phyloP scores from a whole-genome alignment of 179 eudicot species.

The Spergularia azorica region DNA sequence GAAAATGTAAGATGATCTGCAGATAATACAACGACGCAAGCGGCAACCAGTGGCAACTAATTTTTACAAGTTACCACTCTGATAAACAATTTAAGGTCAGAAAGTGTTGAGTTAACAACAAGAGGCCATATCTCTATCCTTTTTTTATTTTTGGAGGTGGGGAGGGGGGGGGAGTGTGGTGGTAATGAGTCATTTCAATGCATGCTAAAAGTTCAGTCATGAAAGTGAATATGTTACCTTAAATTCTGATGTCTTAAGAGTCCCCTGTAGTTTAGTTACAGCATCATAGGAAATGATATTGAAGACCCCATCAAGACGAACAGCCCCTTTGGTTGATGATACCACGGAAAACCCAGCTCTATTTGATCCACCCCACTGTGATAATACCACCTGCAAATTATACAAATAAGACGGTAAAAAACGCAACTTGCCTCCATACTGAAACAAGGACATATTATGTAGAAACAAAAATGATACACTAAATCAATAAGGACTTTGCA shows the following conservation, averaged over 20 bases:
- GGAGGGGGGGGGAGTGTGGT: background rate
- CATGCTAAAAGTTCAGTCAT: background rate
- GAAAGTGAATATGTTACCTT: constrained; percentile 48
- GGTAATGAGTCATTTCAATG: background rate
- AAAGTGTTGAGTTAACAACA: background rate
- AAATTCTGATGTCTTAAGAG: constrained; percentile 62
- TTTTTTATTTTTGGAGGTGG: background rate
- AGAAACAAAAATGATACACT: too few relatives aligned
- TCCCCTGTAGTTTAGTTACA: constrained; percentile 77
- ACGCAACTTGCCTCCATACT: too few relatives aligned
- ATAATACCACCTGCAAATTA: constrained; percentile 72
- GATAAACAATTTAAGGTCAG: too few relatives aligned
- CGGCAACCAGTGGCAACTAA: background rate
- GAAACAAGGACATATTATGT: too few relatives aligned
- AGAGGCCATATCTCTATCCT: too few relatives aligned
- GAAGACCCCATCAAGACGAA: constrained; percentile 83
- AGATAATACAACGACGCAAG: background rate
- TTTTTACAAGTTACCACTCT: too few relatives aligned
- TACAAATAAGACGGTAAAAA: too few relatives aligned
- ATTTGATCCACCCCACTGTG: constrained; percentile 86
- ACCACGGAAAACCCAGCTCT: constrained; percentile 75
- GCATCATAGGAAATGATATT: constrained; percentile 89
- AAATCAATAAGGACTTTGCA: too few relatives aligned
- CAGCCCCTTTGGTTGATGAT: constrained; percentile 61
- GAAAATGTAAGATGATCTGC: background rate